These are phyloP conservation scores for Aspergillus heteromorphus DNA, from an alignment of 495 filamentous ascomycete species.

Conservation along the genomic window DNA sequence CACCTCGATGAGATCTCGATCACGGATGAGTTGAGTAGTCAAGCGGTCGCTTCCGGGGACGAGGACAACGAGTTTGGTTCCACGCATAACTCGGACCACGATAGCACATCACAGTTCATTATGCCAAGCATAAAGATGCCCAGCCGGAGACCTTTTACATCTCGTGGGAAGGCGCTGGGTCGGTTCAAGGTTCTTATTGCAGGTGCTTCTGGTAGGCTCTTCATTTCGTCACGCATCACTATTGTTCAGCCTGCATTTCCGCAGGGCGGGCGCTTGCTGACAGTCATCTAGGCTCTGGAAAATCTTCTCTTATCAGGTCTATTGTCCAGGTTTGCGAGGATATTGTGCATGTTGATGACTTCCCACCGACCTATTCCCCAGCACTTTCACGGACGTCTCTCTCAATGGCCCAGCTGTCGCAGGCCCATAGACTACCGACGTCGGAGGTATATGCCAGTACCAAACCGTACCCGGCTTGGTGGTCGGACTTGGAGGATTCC, in stretches of 20 bases:
- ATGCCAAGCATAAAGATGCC: constrained; percentile 98
- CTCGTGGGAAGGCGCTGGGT: constrained; percentile 76
- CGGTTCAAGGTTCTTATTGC: constrained; percentile 83
- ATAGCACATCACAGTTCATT: constrained; percentile 76
- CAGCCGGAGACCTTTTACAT: constrained; percentile 85
- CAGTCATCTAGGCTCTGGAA: constrained; percentile 53
- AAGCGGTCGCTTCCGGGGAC: constrained; percentile 45
- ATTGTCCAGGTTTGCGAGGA: constrained; percentile 94
- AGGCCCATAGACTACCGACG: constrained; percentile 20
- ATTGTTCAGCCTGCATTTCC: not conserved
- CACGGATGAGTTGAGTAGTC: constrained; percentile 44
- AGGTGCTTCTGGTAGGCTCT: constrained; percentile 66
- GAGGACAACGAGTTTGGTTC: constrained; percentile 31
- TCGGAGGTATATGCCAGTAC: constrained; percentile 89
- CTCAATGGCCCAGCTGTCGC: constrained; percentile 29
- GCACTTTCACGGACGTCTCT: constrained; percentile 21
- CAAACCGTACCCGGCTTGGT: constrained; percentile 88
- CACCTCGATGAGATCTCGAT: constrained; percentile 48
- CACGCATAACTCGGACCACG: constrained; percentile 23
- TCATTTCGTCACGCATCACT: not conserved
- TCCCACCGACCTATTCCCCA: constrained; percentile 32
- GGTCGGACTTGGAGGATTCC: constrained; percentile 81
- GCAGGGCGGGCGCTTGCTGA: not conserved
- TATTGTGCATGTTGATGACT: constrained; percentile 83
- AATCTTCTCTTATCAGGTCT: constrained; percentile 87